Conservation (phyloP, 2,329 filamentous ascomycete species). For the Huntiella omanensis region DNA sequence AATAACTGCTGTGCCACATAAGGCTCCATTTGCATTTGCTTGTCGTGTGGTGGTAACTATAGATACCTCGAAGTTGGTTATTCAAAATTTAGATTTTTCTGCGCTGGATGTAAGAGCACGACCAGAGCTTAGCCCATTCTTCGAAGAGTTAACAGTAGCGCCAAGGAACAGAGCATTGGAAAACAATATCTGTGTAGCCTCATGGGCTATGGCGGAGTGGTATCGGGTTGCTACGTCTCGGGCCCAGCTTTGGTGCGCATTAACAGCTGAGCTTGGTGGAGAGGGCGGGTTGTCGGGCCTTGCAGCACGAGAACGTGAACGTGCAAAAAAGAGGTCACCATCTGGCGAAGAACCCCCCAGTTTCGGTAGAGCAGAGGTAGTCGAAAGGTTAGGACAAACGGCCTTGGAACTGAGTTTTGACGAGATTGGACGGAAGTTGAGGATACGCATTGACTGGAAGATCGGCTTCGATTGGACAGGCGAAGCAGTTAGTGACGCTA, state of each 20-base stretch:
- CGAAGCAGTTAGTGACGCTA: conserved; percentile 42
- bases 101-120: conserved; percentile 38
- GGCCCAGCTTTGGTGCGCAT: conserved; percentile 41
- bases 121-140: conserved; percentile 29
- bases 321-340: conserved; percentile 15
- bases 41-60: conserved; percentile 40
- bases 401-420: conserved; percentile 18
- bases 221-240: conserved; percentile 39
- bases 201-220: conserved; percentile 54
- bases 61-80: conserved; percentile 29
- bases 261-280: conserved; percentile 29
- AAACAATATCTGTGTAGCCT: conserved; percentile 38
- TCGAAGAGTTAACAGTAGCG: not conserved
- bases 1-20: conserved; percentile 29
- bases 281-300: not conserved
- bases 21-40: conserved; percentile 29
- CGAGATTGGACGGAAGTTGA: conserved; percentile 18
- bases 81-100: conserved; percentile 34
- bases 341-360: conserved; percentile 6
- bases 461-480: conserved; percentile 56
- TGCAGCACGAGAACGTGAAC: conserved; percentile 17
- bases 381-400: conserved; percentile 7
- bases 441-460: conserved; percentile 31
- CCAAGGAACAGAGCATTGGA: conserved; percentile 24
- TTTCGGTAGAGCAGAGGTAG: conserved; percentile 4